Conservation (phyloP, 2,329 filamentous ascomycete species). For the Trichoderma harzianum region DNA sequence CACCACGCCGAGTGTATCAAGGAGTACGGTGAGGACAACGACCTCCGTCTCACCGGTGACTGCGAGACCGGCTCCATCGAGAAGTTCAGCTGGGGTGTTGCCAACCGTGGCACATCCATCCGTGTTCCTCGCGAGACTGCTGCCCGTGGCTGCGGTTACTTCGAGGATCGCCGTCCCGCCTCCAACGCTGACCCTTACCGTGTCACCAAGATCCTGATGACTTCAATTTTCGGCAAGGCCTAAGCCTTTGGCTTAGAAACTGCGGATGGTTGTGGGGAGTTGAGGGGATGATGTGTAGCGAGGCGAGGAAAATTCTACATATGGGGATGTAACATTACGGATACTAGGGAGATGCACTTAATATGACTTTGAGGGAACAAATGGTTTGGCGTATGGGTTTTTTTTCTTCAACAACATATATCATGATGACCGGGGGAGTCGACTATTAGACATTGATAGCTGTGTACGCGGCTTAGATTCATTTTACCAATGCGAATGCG, state of each 20-base stretch:
- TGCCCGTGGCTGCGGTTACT: conserved; percentile 90
- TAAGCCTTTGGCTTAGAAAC: conserved; percentile 17
- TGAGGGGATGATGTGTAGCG: background rate
- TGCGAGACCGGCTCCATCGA: conserved; percentile 96
- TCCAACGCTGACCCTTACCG: conserved; percentile 88
- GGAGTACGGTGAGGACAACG: conserved; percentile 95
- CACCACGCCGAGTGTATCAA: conserved; percentile 82
- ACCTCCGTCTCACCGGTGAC: conserved; percentile 83
- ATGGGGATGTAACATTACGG: background rate
- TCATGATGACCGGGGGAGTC: background rate
- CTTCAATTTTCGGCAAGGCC: conserved; percentile 53
- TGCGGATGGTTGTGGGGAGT: background rate
- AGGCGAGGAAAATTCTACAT: background rate
- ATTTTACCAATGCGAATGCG: background rate
- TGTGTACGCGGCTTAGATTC: background rate
- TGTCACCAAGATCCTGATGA: conserved; percentile 74
- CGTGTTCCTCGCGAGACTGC: conserved; percentile 85
- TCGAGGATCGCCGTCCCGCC: conserved; percentile 79
- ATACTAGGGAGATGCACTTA: background rate
- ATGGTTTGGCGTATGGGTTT: conserved; percentile 1
- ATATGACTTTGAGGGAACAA: background rate
- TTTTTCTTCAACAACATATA: background rate
- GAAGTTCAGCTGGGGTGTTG: conserved; percentile 88
- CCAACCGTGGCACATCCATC: conserved; percentile 92
- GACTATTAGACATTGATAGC: background rate